Base-by-base conservation (phyloP, 257 asterid species). In the Plantago elongata region DNA sequence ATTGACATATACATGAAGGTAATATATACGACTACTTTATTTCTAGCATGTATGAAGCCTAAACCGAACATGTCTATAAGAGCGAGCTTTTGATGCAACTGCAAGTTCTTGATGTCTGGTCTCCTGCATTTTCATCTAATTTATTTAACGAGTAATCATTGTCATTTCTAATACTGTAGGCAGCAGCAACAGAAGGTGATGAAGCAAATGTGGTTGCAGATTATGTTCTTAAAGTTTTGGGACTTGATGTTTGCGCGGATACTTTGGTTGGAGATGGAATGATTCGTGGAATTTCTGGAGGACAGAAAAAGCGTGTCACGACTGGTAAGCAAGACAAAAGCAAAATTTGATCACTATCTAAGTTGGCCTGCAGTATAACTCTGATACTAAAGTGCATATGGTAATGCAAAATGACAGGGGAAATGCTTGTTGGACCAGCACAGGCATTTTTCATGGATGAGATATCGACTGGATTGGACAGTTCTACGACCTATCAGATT, bases 391-490 rank as follows among this genome's bases (percentile, higher is more conserved):
- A 61, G 44, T 27, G 14, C 10, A 14, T 1, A 13, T 51, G 59
- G 66, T 22, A 14, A 51, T 11, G 13, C 49, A 60, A 59, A 61
- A 38, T 62, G 65, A 52, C 79, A 64, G 86, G 83, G 5, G 91
- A 81, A 57, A 81, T 84, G 91, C 70, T 84, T 9, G 91, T 84
- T 47, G 91, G 92, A 47, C 92, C 92, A 9, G 72, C 86, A 11
- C 74, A 78, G 62, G 91, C 91, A 12, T 78, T 84, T 54, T 84
- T 84, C 81, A 84, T 84, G 91, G 91, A 84, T 48, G 91, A 84
- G 64, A 84, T 84, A 59, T 84, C 91, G 0, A 84, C 87, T 6
- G 91, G 91, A 43, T 66, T 84, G 60, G 91, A 84, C 62, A 84
- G 91, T 50, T 84, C 88, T 15, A 81, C 91, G 4, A 81, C 91